phyloP scores from a whole-genome alignment of 2,329 filamentous ascomycete genomes.

The Fusarium sp. region DNA sequence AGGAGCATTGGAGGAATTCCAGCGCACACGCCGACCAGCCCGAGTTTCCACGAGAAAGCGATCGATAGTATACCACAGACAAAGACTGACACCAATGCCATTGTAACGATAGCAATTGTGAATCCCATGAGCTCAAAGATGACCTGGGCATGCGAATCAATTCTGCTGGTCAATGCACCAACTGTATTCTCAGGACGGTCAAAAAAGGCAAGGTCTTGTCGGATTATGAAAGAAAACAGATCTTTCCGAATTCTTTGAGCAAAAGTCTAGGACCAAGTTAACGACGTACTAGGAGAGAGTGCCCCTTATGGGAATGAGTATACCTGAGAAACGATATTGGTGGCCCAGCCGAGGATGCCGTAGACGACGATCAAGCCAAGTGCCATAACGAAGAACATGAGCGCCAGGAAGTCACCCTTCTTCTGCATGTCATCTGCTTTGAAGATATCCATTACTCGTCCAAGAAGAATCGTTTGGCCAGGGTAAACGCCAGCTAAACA shows the following conservation, averaged over 20 bases:
- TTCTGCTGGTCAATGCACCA: slow-evolving; percentile 54
- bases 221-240: slow-evolving; percentile 50
- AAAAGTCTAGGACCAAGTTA: too few species aligned
- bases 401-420: neutral
- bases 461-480: slow-evolving; percentile 61
- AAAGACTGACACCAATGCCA: slow-evolving; percentile 55
- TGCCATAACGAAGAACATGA: slow-evolving; percentile 68
- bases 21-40: slow-evolving; percentile 63
- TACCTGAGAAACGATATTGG: slow-evolving; percentile 52
- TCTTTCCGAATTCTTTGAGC: too few species aligned
- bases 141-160: slow-evolving; percentile 57
- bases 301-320: too few species aligned
- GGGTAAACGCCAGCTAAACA: slow-evolving; percentile 57
- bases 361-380: slow-evolving; percentile 62
- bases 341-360: slow-evolving; percentile 55
- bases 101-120: slow-evolving; percentile 58
- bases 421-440: slow-evolving; percentile 6
- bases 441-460: slow-evolving; percentile 60
- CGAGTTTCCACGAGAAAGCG: slow-evolving; percentile 63
- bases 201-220: slow-evolving; percentile 61
- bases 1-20: slow-evolving; percentile 56
- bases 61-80: slow-evolving; percentile 60
- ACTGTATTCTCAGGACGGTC: slow-evolving; percentile 59
- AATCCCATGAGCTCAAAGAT: slow-evolving; percentile 61
- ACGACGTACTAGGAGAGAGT: too few species aligned